Evolutionary conservation across 164 flowering plant species (phyloP), one percentile per base, ranked within the genome.

Genomic region (Tinospora cordifolia): DNA sequence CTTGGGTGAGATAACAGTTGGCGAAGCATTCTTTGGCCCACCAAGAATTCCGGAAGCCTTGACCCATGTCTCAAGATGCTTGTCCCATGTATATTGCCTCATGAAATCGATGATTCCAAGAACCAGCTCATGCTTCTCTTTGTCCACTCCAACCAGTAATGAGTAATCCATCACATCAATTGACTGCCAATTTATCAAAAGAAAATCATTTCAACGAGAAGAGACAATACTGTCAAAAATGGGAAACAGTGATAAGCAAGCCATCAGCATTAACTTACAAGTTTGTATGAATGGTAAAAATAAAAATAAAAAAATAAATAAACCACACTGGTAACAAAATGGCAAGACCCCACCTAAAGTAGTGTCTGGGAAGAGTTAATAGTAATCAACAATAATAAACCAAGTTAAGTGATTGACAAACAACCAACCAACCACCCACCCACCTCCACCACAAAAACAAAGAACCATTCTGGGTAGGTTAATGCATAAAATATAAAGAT

Each of bases 61-160:
- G 62, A 92, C 99, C 99, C 99, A 95, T 30, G 99, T 88, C 77
- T 95, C 99, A 3, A 95, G 85, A 75, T 92, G 99, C 76, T 95
- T 95, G 85, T 95, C 99, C 98, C 99, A 95, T 2, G 99, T 95
- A 69, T 95, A 95, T 72, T 95, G 99, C 78, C 99, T 90, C 97
- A 95, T 85, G 79, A 90, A 95, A 79, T 95, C 99, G 69, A 95
- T 95, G 62, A 95, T 95, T 34, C 99, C 99, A 46, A 95, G 82
- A 63, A 95, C 98, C 65, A 95, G 82, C 76, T 95, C 93, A 34
- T 92, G 92, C 72, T 88, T 91, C 79, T 87, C 93, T 77, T 91
- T 85, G 44, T 95, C 98, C 77, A 95, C 89, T 47, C 99, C 99
- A 44, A 92, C 99, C 69, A 95, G 83, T 72, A 95, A 78, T 2